A percentile compares a stretch with the other conserved stretches of the same genome.
Evolutionary conservation across 768 basidiomycete species (phyloP).

Genomic region (Boletales sp.): DNA sequence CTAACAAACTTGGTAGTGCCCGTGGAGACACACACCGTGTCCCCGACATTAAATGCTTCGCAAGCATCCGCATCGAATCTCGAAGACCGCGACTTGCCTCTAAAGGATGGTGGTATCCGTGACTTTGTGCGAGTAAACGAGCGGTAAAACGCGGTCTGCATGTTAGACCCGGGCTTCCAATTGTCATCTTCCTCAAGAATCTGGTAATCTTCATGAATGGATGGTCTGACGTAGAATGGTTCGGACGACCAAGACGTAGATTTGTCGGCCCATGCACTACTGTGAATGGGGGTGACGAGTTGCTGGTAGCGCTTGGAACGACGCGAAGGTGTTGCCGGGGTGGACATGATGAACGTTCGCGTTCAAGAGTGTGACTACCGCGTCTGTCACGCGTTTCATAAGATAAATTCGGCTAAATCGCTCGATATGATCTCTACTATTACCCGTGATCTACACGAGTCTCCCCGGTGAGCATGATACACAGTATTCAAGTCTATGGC

Average conservation of each 20-base stretch:
- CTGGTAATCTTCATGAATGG: conserved; percentile 25
- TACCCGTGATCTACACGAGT: background rate
- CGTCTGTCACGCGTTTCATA: conserved; percentile 21
- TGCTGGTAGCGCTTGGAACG: conserved; percentile 37
- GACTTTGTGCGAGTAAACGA: conserved; percentile 25
- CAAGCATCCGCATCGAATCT: conserved; percentile 5
- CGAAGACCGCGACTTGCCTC: conserved; percentile 9
- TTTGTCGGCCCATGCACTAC: conserved; percentile 25
- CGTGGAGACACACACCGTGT: conserved; percentile 61
- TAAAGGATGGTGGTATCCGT: conserved; percentile 13
- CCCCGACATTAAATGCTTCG: conserved; percentile 53
- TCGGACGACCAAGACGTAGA: conserved; percentile 27
- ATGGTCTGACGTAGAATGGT: conserved; percentile 17
- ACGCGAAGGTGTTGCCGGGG: conserved; percentile 30
- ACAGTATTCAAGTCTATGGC: background rate
- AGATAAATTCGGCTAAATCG: conserved; percentile 3
- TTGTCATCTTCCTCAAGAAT: conserved; percentile 23
- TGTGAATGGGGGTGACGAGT: conserved; percentile 27
- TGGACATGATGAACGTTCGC: conserved; percentile 10
- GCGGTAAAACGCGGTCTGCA: conserved; percentile 27
- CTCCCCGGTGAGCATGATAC: conserved; percentile 9
- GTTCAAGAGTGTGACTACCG: conserved; percentile 10
- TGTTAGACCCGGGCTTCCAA: conserved; percentile 17
- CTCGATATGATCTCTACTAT: conserved; percentile 1
- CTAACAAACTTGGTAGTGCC: conserved; percentile 46